Base-by-base conservation (phyloP, 2,329 filamentous ascomycete species). In the Phialophora chinensis region DNA sequence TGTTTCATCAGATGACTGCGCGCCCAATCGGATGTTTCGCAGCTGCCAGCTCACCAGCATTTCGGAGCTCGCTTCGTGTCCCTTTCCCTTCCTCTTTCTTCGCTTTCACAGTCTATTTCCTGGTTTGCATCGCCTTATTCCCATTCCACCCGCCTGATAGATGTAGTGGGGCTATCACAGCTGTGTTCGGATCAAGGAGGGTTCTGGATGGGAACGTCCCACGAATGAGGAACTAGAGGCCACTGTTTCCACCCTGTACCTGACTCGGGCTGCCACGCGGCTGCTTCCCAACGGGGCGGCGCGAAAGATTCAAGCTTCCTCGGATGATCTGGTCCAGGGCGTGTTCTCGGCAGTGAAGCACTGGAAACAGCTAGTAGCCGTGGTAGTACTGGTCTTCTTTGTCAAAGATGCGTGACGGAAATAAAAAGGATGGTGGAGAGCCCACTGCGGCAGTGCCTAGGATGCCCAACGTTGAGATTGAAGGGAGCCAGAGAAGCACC, bases 1-100 rank as follows among this genome's bases (percentile, higher is more conserved):
- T 17, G 67, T 69, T 69, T 69, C 67, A 69, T 54, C 59, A 31
- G 53, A 12, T 55, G 53, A 55, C 62, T 54, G 53, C 31, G 38
- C 49, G 25, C 35, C 67, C 67, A 69, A 69, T 69, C 67, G 60
- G 62, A 42, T 49, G 33, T 44, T 47, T 33, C 38, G 25, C 50
- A 33, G 44, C 7, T 20, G 63, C 55, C 59, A 63, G 58, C 33
- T 33, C 50, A 25, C 50, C 42, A 44, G 50, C 33, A 33, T 61
- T 59, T 59, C 56, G 63, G 64, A 66, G 56, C 33, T 44, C 47
- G 31, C 14, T 54, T 27, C 20, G 59, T 61, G 59, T 53, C 29
- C 14, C 44, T 49, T 23, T 59, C 53, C 56, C 59, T 54, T 58
- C 52, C 49, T 52, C 20, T 11, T 27, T 50, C 38, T 54, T 61